Conservation (phyloP, 176 grass and related monocot genomes). For the Musa troglodytarum region DNA sequence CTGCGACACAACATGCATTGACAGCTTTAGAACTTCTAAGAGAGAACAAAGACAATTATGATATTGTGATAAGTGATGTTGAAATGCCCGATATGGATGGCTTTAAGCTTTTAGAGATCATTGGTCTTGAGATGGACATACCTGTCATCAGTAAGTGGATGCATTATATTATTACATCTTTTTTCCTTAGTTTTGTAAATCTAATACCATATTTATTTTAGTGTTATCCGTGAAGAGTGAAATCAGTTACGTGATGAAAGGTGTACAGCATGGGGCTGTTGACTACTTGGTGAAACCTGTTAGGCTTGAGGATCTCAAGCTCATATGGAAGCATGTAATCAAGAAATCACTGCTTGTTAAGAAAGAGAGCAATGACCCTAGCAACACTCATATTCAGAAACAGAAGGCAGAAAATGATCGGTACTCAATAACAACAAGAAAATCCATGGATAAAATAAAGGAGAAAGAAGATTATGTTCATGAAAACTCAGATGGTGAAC, state of each 20-base stretch:
- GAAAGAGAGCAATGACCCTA: neutral
- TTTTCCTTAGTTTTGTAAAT: neutral
- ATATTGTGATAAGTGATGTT: conserved; percentile 10
- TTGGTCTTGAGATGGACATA: conserved; percentile 9
- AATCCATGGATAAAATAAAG: neutral
- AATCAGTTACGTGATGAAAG: conserved; percentile 1
- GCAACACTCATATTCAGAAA: neutral
- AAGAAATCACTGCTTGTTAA: neutral
- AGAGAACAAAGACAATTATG: conserved; percentile 16
- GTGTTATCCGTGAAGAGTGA: conserved; percentile 3
- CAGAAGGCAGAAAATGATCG: neutral
- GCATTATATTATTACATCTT: neutral
- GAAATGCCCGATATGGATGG: conserved; percentile 13
- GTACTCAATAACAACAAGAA: neutral
- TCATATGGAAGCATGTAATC: conserved; percentile 14
- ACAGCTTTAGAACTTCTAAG: conserved; percentile 10
- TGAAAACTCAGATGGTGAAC: neutral
- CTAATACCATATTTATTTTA: neutral
- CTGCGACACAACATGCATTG: neutral
- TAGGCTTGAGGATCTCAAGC: conserved; percentile 5
- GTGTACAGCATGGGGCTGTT: conserved; percentile 2
- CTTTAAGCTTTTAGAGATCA: neutral
- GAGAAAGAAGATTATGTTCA: neutral
- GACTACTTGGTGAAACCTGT: conserved; percentile 21
- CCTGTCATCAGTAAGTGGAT: conserved; percentile 13